Evolutionary conservation across 1,139 yeast genomes (phyloP), one percentile per base, ranked within the genome.

Genomic region (Diutina sp.): DNA sequence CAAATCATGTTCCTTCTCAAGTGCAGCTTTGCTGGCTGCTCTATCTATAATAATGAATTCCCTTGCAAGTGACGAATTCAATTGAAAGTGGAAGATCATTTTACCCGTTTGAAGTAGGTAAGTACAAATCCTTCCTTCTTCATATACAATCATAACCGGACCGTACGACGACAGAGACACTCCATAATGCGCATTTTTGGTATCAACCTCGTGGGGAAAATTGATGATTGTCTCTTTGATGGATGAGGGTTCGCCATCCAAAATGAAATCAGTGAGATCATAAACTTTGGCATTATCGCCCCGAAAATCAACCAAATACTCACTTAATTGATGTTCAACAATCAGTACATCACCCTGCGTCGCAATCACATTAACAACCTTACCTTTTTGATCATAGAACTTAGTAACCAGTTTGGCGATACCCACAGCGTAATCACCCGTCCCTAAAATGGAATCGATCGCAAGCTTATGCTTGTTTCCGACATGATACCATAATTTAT

Each of bases 251-350:
- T 68, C 68, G 45, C 61, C 61, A 16, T 67, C 62, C 3, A 61
- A 56, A 56, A 69, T 63, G 46, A 67, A 69, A 57, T 71, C 72
- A 8, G 69, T 64, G 55, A 73, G 62, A 58, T 72, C 74, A 12
- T 50, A 16, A 12, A 50, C 53, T 5, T 12, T 7, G 11, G 32
- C 28, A 4, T 1, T 8, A 21, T 21, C 53, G 25, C 32, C 9
- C 41, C n/a, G 7, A 6, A 50, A 16, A 14, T 50, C 53, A 16
- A 50, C 44, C 11, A 50, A 30, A 18, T 32, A 50, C 12, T 30
- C 44, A n/a, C 41, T 28, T n/a, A 50, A 32, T 6, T 50, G 53
- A 18, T 50, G 29, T 8, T n/a, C n/a, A 9, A 50, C 21, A 4
- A 50, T 18, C 28, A n/a, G 28, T 5, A 11, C 28, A 11, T 38